phyloP scores from a whole-genome alignment of 306 rosid genomes.

The Sesbania bispinosa region DNA sequence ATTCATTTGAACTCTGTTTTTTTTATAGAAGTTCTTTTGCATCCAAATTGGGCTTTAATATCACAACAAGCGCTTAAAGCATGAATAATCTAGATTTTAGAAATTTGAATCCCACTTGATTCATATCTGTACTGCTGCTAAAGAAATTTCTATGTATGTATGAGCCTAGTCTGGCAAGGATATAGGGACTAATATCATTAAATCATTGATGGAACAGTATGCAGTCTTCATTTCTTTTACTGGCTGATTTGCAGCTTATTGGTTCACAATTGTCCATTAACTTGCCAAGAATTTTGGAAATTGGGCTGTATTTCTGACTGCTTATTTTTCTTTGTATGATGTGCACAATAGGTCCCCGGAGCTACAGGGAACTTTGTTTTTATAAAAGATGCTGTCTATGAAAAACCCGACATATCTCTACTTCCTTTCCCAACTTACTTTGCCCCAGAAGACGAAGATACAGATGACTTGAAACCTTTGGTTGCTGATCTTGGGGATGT shows the following conservation, averaged over 20 bases:
- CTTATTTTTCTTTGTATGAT: conserved; percentile 3
- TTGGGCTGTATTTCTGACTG: neutral
- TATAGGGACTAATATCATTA: neutral
- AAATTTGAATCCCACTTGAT: conserved; percentile 1
- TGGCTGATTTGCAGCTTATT: conserved; percentile 14
- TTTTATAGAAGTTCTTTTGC: no score
- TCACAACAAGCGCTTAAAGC: neutral
- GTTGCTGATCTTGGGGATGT: conserved; percentile 90
- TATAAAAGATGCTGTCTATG: conserved; percentile 73
- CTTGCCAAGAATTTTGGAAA: neutral
- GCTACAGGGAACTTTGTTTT: conserved; percentile 92
- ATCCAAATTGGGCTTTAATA: no score
- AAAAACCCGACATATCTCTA: conserved; percentile 58
- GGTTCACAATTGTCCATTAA: neutral
- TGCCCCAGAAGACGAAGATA: conserved; percentile 59
- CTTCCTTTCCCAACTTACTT: conserved; percentile 94
- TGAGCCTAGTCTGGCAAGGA: neutral
- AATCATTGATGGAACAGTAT: neutral
- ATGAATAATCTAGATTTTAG: neutral
- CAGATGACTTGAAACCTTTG: conserved; percentile 49
- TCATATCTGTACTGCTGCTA: neutral
- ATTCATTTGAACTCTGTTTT: no score
- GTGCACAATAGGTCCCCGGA: conserved; percentile 77
- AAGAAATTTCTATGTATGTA: neutral
- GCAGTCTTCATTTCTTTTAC: neutral